Base-by-base conservation (phyloP, 2,329 filamentous ascomycete genomes). In the Davidsoniella eucalypti region DNA sequence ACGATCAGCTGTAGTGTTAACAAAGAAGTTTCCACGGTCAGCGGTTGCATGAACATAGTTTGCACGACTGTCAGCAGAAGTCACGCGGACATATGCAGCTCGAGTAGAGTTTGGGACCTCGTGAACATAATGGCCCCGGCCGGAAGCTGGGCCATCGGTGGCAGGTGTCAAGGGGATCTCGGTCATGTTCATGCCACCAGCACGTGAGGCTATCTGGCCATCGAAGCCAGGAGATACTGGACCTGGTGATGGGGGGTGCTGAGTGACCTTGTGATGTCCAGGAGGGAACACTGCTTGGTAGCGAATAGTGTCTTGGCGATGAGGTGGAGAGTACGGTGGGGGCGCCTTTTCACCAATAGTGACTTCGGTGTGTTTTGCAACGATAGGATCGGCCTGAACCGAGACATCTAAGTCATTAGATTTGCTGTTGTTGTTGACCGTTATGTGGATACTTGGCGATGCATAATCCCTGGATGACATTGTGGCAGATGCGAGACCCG, bases 201-300 rank as follows among this genome's bases (percentile, higher is more conserved):
- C 73, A 0, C 77, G 75, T 9, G 72, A 73, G 14, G 37, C 10
- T 33, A 33, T 33, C 6, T 33, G 26, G 12, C 69, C 69, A 37
- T 77, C 69, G 38, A 82, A 64, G 0, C 71, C 79, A 1, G 81
- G 79, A 1, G 82, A 82, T 0, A 76, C 63, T 2, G 77, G 78
- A 0, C 73, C 73, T 0, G 80, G 78, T 4, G 79, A 78, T 1
- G 70, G 69, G 2, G 76, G 71, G 29, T 71, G 71, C 50, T 72
- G 8, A 61, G 57, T 40, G 64, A 64, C 38, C 69, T 58, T 0
- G 66, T 64, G 54, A 77, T 72, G 2, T 66, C 37, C 68, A 0
- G 77, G 71, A 5, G 80, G 75, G 45, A 78, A 71, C 3, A 81
- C 68, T 2, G 76, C 74, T 49, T 69, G 69, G 57, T 78, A 80